phyloP scores from a whole-genome alignment of 805 yeast species.

The Starmerella vitae region DNA sequence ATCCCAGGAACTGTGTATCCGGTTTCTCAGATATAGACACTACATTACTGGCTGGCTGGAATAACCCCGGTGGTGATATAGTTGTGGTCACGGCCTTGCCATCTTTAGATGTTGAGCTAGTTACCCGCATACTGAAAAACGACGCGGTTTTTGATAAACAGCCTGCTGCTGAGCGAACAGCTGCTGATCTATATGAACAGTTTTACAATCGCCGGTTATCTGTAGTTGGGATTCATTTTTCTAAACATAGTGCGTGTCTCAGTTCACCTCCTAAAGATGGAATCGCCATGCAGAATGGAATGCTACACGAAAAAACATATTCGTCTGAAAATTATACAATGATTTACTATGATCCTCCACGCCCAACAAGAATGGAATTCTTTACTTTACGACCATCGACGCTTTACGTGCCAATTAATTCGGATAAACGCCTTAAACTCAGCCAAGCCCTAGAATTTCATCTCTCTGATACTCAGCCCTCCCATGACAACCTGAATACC shows the following conservation, averaged over 20 bases:
- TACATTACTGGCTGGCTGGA: constrained; percentile 19
- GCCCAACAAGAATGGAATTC: constrained; percentile 56
- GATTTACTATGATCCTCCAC: constrained; percentile 58
- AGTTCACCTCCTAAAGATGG: neutral
- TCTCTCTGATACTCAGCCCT: constrained; percentile 9
- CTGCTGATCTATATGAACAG: constrained; percentile 14
- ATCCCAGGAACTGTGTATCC: constrained; percentile 14
- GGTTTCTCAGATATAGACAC: neutral
- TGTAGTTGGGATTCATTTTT: constrained; percentile 11
- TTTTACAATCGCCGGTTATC: constrained; percentile 12
- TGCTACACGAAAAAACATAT: neutral
- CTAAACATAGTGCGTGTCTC: neutral
- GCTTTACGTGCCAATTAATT: constrained; percentile 33
- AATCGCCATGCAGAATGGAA: neutral
- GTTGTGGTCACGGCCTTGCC: constrained; percentile 20
- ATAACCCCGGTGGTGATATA: constrained; percentile 11
- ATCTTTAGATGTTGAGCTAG: constrained; percentile 9
- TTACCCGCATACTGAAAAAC: constrained; percentile 13
- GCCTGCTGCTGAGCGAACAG: constrained; percentile 2
- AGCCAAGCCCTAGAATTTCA: constrained; percentile 2
- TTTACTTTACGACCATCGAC: constrained; percentile 62
- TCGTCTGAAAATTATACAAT: constrained; percentile 22
- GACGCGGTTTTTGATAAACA: constrained; percentile 13
- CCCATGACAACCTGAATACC: constrained; percentile 2
- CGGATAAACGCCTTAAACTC: neutral